phyloP scores from a whole-genome alignment of 2,329 filamentous ascomycete species.

The Cryoendolithus antarcticus region DNA sequence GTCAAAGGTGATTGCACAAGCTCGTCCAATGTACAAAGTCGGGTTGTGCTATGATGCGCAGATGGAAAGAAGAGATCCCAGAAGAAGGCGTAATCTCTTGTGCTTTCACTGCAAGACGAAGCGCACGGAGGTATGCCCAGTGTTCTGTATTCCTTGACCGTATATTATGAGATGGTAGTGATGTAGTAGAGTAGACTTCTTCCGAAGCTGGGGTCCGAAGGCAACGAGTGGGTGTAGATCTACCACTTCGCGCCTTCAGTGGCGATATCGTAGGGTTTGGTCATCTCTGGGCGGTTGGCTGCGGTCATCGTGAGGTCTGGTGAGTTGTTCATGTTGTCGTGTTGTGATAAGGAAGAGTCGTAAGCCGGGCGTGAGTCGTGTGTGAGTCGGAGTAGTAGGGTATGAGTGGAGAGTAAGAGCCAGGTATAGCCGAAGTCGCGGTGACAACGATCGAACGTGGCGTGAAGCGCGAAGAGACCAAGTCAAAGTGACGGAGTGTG shows the following conservation, averaged over 20 bases:
- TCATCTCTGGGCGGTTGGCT: conserved; percentile 4
- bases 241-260: conserved; percentile 2
- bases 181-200: background rate
- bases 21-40: conserved; percentile 1
- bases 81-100: background rate
- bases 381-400: no score
- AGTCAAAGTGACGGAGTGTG: conserved; percentile 3
- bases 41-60: background rate
- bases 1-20: conserved; percentile 5
- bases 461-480: no score
- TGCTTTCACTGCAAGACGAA: conserved; percentile 2
- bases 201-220: conserved; percentile 4
- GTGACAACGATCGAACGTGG: no score
- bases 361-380: no score
- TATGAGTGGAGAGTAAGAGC: no score
- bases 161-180: conserved; percentile 1
- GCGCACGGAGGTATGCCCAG: conserved; percentile 5
- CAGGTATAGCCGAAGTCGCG: no score
- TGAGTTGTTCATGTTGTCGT: background rate
- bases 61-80: background rate
- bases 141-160: conserved; percentile 5
- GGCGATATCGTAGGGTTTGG: conserved; percentile 4
- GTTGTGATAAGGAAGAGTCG: background rate
- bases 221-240: background rate
- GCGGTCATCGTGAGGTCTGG: background rate